Evolutionary conservation across 1,139 yeast genomes (phyloP), one percentile per base, ranked within the genome.

Genomic region (Ogataea hybrid): DNA sequence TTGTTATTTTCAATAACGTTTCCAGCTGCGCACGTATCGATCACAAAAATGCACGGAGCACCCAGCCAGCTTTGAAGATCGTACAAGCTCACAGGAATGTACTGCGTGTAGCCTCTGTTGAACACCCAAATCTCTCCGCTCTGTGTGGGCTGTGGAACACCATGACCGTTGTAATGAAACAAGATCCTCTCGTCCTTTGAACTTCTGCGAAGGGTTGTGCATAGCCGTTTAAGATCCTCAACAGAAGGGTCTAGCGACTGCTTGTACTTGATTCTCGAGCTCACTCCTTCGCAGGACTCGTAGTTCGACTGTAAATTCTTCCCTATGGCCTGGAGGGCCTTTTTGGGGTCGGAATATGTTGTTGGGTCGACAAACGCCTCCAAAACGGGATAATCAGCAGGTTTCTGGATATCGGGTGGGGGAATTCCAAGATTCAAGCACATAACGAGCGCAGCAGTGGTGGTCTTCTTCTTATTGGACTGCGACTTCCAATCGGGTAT

Each of bases 61-160:
- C 98, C 98, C 12, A 92, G 70, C 98, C 98, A 92, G 1, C 95
- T 84, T 59, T 92, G 98, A 41, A 92, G 69, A 58, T 94, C 98
- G 60, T 87, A 89, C 17, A 92, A 67, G 5, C 96, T 86, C 2
- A 92, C 94, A 1, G 99, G 99, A 47, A 92, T 92, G 61, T 92
- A 92, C 65, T 92, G 98, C 1, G 98, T 92, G 62, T 90, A 94
- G 1, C 96, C 96, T 53, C 97, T 71, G 63, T 92, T 92, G 67
- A 92, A 92, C 12, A 94, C 97, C 99, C 99, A 92, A 17, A 92
- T 88, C 59, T 92, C 99, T n/a, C 99, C 99, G 41, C 90, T 81
- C 22, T 89, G 80, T 0, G 98, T 94, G 0, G 99, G 98, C 52
- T 89, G 89, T 0, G 99, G 99, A 2, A 92, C 99, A 14, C 99